Percentiles rank a stretch among this genome's conserved stretches.
Conservation (phyloP, 192 early-diverging fungal genomes). For the Chytriomyces sp. region DNA sequence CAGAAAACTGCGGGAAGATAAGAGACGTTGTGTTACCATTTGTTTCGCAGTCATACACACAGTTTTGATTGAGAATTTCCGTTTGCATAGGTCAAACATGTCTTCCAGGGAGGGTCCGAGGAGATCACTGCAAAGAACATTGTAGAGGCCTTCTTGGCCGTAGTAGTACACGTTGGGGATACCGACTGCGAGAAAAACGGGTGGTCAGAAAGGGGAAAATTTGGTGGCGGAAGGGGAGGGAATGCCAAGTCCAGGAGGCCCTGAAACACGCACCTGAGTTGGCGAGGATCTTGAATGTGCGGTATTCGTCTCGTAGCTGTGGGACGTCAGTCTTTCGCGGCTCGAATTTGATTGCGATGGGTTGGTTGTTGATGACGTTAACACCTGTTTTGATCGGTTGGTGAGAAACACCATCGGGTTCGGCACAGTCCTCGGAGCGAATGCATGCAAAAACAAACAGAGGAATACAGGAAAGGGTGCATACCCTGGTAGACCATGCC, state of each 20-base stretch:
- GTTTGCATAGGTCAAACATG: conserved; percentile 89
- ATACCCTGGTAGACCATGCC: conserved; percentile 98
- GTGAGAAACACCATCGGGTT: no score
- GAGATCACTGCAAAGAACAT: conserved; percentile 90
- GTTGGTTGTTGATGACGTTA: conserved; percentile 88
- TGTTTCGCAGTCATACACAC: conserved; percentile 93
- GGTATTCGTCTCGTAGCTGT: conserved; percentile 93
- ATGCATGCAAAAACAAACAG: no score
- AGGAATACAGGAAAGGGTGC: not conserved
- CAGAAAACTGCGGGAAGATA: not conserved
- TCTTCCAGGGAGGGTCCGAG: conserved; percentile 92
- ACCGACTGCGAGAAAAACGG: conserved; percentile 55
- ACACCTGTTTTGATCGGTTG: conserved; percentile 66
- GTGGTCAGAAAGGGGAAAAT: not conserved
- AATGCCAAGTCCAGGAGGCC: not conserved
- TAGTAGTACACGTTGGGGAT: conserved; percentile 93
- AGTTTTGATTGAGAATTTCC: conserved; percentile 92
- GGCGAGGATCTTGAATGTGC: conserved; percentile 91
- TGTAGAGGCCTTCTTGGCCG: conserved; percentile 94
- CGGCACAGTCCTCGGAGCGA: no score
- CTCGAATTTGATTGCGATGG: conserved; percentile 97
- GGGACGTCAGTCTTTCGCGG: conserved; percentile 95
- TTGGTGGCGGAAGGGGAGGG: not conserved
- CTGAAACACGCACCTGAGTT: conserved; percentile 46
- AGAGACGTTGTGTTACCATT: conserved; percentile 67